Evolutionary conservation across 2,329 filamentous ascomycete species (phyloP).

Genomic region (Arthroderma sp.): DNA sequence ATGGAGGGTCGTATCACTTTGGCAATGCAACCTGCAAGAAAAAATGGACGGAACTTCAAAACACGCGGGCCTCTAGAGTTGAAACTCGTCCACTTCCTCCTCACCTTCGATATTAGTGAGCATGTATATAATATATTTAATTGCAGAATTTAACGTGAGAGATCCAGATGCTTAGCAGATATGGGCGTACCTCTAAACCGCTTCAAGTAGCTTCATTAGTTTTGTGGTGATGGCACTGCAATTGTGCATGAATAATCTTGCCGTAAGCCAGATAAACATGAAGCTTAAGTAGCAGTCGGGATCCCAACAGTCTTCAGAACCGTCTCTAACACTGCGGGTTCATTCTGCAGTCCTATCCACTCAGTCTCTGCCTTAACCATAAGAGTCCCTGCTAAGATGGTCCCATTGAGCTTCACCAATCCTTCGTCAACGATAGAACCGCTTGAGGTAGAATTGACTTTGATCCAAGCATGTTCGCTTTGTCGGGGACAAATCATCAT

Average conservation of each 20-base stretch:
- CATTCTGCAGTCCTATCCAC: slow-evolving; percentile 36
- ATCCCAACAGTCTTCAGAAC: slow-evolving; percentile 33
- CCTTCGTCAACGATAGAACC: slow-evolving; percentile 18
- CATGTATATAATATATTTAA: too few relatives aligned
- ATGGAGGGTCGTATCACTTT: slow-evolving; percentile 46
- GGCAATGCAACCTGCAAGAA: slow-evolving; percentile 50
- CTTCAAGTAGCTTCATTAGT: too few relatives aligned
- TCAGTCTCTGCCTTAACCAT: slow-evolving; percentile 46
- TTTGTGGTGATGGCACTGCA: too few relatives aligned
- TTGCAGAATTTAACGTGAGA: too few relatives aligned
- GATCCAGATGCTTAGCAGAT: too few relatives aligned
- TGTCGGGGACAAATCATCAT: slow-evolving; percentile 43
- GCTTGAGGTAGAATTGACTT: slow-evolving; percentile 24
- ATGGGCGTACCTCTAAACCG: too few relatives aligned
- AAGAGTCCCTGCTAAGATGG: slow-evolving; percentile 43
- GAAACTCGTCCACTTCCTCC: too few relatives aligned
- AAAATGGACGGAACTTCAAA: slow-evolving; percentile 42
- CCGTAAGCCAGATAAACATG: too few relatives aligned
- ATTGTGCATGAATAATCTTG: too few relatives aligned
- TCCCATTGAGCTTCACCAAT: slow-evolving; percentile 43
- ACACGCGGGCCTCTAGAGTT: slow-evolving; percentile 4
- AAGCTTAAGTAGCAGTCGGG: not conserved
- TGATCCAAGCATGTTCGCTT: slow-evolving; percentile 32
- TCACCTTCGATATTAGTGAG: too few relatives aligned
- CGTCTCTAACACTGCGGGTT: slow-evolving; percentile 28